Conservation (phyloP, 768 basidiomycete genomes). For the Leccinum variicolor region DNA sequence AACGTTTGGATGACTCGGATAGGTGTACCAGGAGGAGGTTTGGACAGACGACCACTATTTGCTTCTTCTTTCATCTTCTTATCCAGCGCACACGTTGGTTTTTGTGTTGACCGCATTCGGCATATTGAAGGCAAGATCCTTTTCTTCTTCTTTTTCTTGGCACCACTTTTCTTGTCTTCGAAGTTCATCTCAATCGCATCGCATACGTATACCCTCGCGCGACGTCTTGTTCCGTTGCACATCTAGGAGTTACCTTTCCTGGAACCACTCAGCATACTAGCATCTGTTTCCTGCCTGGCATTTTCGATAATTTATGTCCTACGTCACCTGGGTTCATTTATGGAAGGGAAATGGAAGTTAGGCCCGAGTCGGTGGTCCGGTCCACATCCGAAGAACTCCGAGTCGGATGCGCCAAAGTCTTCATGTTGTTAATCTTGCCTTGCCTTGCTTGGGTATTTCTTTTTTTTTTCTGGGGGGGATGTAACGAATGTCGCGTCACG, state of each 20-base stretch:
- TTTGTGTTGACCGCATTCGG: not conserved
- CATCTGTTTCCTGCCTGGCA: not conserved
- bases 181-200: not conserved
- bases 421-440: not conserved
- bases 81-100: not conserved
- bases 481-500: not conserved
- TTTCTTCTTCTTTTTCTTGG: not conserved
- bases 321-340: not conserved
- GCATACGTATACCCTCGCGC: not conserved
- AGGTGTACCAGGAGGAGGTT: not conserved
- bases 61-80: not conserved
- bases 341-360: not conserved
- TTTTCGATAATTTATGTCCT: not conserved
- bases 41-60: not conserved
- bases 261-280: not conserved
- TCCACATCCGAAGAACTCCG: not conserved
- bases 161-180: not conserved
- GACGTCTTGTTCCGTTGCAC: not conserved
- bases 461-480: too few relatives aligned
- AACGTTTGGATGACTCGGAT: conserved; percentile 18
- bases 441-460: not conserved
- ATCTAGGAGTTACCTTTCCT: not conserved
- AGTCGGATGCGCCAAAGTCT: not conserved
- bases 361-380: not conserved
- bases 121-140: not conserved